Evolutionary conservation across 352 stramenopile genomes (phyloP), one percentile per base, ranked within the genome.

Genomic region (Phytopythium kandeliae): DNA sequence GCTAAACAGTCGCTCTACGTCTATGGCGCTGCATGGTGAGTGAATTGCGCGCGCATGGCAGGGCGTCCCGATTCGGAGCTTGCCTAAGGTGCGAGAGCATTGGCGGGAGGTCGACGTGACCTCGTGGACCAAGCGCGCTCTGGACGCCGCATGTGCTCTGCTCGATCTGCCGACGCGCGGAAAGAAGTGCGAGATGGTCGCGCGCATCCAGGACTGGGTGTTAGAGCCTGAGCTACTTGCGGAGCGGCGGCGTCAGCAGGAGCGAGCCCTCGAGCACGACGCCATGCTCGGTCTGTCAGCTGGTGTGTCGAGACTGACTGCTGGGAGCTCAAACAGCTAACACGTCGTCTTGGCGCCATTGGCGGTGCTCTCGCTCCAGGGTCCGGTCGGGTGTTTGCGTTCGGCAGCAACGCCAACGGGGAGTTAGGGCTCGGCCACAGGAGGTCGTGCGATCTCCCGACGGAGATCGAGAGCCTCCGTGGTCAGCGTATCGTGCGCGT

Each of bases 141-240:
- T 91, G 19, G 67, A 86, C 13, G 73, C 65, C 11, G 77, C 74
- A 1, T 86, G 75, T 21, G 59, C 58, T 44, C 64, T 91, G 19
- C 53, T 91, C 21, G 77, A 86, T 54, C 61, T 91, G 34, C 62
- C 63, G 7, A 45, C 38, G 9, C 45, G 47, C 7, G 75, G 73
- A 10, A 87, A 84, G 51, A 91, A 89, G 44, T 47, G 65, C 5
- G 75, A 86, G 51, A 48, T 91, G 17, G 51, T 89, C 21, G 74
- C 77, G 44, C 64, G 75, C 9, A 69, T 91, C 21, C 75, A 89
- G 55, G 80, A 87, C 55, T 91, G 80, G 80, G 59, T 91, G 42
- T 54, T 85, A 48, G 73, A 73, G 41, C 72, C 80, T 4, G 69
- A 73, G 54, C 71, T 85, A 50, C 22, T 56, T 5, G 69, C 69